Base-by-base conservation (phyloP, 495 filamentous ascomycete genomes). In the Peziza echinospora region DNA sequence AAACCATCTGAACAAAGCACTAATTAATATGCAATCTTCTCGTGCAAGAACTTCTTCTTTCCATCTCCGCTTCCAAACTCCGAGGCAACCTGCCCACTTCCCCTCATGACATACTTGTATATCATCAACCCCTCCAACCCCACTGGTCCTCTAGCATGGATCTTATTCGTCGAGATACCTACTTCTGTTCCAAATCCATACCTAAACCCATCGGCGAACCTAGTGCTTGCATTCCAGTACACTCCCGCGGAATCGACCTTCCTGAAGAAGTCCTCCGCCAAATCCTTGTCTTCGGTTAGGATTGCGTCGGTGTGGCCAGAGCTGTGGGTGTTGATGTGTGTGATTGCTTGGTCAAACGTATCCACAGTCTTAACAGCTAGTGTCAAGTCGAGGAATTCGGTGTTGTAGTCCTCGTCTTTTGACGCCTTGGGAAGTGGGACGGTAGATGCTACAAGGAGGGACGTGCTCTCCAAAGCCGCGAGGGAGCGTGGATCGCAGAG, bases 301-400 rank as follows among this genome's bases (percentile, higher is more conserved):
- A 99, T 93, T 21, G 72, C 76, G 60, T 99, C 91, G 10, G 89
- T 99, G 66, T 99, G 89, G 57, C 93, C 84, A 3, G 86, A 94
- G 34, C 80, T 79, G 66, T 94, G 81, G 6, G 65, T 60, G 63
- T 94, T 94, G 67, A 99, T 91, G 63, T 99, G 91, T 3, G 68
- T 60, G 37, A 94, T 73, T 19, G 87, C 89, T 30, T 73, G 69
- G 22, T 80, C 67, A 24, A 89, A 60, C 10, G 65, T 60, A 5
- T 71, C 51, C 19, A 96, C 75, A 2, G 77, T 77, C 62, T 87
- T 91, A 51, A 96, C 71, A 21, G 91, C 84, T 19, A 99, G 70
- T 11, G 72, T 75, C 11, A 91, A 76, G 48, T 81, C 75, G 25
- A 96, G 71, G 64, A 93, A 93, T 59, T 99, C 89, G 19, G 86